Evolutionary conservation across 192 early-diverging fungal species (phyloP).

Genomic region (Ramicandelaber brevisporus): DNA sequence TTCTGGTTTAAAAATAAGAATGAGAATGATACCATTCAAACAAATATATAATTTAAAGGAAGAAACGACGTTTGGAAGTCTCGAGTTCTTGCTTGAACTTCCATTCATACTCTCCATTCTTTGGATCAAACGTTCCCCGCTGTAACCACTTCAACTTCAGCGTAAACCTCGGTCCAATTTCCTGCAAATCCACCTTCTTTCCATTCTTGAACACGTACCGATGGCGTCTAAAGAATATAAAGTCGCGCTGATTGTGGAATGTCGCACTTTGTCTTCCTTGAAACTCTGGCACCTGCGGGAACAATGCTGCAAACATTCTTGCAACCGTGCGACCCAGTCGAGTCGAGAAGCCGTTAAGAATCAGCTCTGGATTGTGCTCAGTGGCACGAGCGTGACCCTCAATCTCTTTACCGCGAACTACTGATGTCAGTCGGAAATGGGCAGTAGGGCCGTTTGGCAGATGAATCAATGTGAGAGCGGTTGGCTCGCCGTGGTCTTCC

Average conservation of each 20-base stretch:
- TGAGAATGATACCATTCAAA: too few relatives aligned
- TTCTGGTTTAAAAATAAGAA: too few relatives aligned
- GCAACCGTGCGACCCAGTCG: constrained; percentile 90
- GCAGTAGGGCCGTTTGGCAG: constrained; percentile 92
- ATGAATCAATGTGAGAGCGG: constrained; percentile 78
- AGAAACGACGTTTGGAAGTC: too few relatives aligned
- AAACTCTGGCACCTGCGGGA: constrained; percentile 95
- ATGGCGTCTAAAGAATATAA: constrained; percentile 94
- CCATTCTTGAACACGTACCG: constrained; percentile 76
- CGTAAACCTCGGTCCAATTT: constrained; percentile 89
- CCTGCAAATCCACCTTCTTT: constrained; percentile 69
- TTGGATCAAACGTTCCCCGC: constrained; percentile 78
- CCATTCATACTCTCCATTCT: constrained; percentile 89
- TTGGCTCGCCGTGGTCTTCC: constrained; percentile 77
- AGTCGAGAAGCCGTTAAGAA: constrained; percentile 93
- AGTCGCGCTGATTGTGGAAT: constrained; percentile 98
- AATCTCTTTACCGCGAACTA: constrained; percentile 57
- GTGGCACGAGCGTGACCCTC: constrained; percentile 51
- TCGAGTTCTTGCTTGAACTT: constrained; percentile 59
- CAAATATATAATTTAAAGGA: constrained; percentile 9
- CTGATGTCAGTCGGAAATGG: constrained; percentile 73
- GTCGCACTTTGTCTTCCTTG: constrained; percentile 81
- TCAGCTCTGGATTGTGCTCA: constrained; percentile 77
- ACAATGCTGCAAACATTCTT: constrained; percentile 81
- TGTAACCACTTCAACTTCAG: constrained; percentile 83